phyloP scores from a whole-genome alignment of 2,329 filamentous ascomycete genomes.

The Cryoendolithus antarcticus region DNA sequence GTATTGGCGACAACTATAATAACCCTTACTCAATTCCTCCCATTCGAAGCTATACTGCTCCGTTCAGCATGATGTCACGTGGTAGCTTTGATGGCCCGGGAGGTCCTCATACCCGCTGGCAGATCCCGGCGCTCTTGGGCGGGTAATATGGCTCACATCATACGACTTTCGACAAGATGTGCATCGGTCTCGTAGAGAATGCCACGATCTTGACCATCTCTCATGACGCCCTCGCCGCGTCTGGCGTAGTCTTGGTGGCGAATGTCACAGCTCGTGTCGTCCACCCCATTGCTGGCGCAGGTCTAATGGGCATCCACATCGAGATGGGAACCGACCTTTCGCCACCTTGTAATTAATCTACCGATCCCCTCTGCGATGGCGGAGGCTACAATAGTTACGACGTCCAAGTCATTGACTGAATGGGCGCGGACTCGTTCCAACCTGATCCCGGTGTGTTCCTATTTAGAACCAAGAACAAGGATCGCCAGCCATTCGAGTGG shows the following conservation, averaged over 20 bases:
- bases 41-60: constrained; percentile 38
- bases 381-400: constrained; percentile 41
- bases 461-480: constrained; percentile 35
- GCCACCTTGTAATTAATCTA: constrained; percentile 30
- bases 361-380: constrained; percentile 39
- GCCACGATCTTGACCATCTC: constrained; percentile 34
- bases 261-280: constrained; percentile 39
- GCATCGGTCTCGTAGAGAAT: constrained; percentile 37
- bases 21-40: constrained; percentile 38
- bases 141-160: constrained; percentile 40
- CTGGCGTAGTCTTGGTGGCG: constrained; percentile 33
- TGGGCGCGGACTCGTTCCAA: constrained; percentile 42
- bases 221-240: constrained; percentile 27
- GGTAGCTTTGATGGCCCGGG: constrained; percentile 43
- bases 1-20: constrained; percentile 45
- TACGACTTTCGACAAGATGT: constrained; percentile 41
- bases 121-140: constrained; percentile 39
- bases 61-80: constrained; percentile 41
- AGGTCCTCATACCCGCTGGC: constrained; percentile 41
- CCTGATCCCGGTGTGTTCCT: constrained; percentile 42
- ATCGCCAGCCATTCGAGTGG: constrained; percentile 40
- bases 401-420: constrained; percentile 41
- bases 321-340: constrained; percentile 34
- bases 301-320: constrained; percentile 38
- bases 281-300: constrained; percentile 23